Base-by-base conservation (phyloP, 305 asterid species). In the Fraxinus floribunda region DNA sequence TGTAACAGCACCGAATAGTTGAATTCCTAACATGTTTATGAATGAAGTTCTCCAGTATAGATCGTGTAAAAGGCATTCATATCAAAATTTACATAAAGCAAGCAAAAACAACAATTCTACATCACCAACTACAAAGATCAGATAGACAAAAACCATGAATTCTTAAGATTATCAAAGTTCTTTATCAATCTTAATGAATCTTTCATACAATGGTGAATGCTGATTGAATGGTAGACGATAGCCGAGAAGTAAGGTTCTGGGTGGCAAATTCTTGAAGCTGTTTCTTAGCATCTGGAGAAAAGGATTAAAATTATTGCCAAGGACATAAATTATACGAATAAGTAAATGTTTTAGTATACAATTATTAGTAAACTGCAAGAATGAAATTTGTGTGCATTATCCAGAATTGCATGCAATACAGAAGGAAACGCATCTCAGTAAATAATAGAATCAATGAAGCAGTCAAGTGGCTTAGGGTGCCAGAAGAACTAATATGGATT, bases 221-320 rank as follows among this genome's bases (percentile, higher is more conserved):
- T 0, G 97, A 89, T 72, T 92, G 96, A 81, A 93, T 85, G 24
- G 94, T 90, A 7, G 96, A 93, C 22, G 94, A 82, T 86, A 93
- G 82, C 35, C 95, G 93, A 83, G 94, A 88, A 80, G 97, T 91
- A 41, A 93, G 78, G 68, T 94, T 92, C 90, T 92, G 95, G 44
- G 97, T 79, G 30, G 97, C 97, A 79, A 93, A 93, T 78, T 89
- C 91, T 82, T 93, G 97, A 79, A 93, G 89, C 93, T 93, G 96
- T 88, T 92, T 90, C 93, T 91, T 93, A 83, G 97, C 97, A 90
- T 92, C 97, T 92, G 97, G 24, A 78, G 81, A 68, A 18, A 78
- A 82, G 74, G 57, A 72, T 11, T 29, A 11, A 32, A 8, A 64
- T 76, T 76, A 75, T 41, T 78, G 55, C 36, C 76, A 62, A 60